Base-by-base conservation (phyloP, 164 flowering plant genomes). In the Vitis rotundifolia region DNA sequence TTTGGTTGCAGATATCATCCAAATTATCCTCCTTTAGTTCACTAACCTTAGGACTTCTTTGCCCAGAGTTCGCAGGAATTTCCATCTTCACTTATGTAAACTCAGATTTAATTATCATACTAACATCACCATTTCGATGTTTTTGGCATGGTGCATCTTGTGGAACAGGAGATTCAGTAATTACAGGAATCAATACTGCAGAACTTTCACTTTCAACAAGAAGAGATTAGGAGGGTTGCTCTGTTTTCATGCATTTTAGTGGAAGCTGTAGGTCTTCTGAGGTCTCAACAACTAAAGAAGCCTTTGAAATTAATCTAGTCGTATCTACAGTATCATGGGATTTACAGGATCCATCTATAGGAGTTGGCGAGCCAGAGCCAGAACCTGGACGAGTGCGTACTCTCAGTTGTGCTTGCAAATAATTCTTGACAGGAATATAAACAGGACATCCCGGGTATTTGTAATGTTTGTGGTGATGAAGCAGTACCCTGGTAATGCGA, bases 401-500 rank as follows among this genome's bases (percentile, higher is more conserved):
- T 68, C 66, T 86, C 29, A 53, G 51, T n/a, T 77, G 81, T 49
- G 65, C 15, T 61, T 60, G 78, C 7, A 86, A 48, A 78, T 56
- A 80, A 9, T 73, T 75, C 57, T 70, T 78, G 26, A 89, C 92
- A 67, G 86, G 91, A 76, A 85, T 73, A 69, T 98, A 96, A 54
- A 93, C 93, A 73, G 95, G 94, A 72, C 99, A 96, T 29, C 68
- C 69, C n/a, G 73, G 49, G 58, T 70, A 80, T 50, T 57, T 71
- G 72, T 98, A 96, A 14, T 44, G 63, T 76, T 61, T 85, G 70
- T 72, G 49, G 78, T 96, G 99, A 13, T 69, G 29, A 65, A 89
- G 28, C 79, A 91, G 68, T 49, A 0, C 54, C 78, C 76, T 89
- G 59, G 93, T 65, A n/a, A 14, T 2, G 73, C 64, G 7, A 75